phyloP scores from a whole-genome alignment of 2,329 filamentous ascomycete species.

The Phyllachora maydis region DNA sequence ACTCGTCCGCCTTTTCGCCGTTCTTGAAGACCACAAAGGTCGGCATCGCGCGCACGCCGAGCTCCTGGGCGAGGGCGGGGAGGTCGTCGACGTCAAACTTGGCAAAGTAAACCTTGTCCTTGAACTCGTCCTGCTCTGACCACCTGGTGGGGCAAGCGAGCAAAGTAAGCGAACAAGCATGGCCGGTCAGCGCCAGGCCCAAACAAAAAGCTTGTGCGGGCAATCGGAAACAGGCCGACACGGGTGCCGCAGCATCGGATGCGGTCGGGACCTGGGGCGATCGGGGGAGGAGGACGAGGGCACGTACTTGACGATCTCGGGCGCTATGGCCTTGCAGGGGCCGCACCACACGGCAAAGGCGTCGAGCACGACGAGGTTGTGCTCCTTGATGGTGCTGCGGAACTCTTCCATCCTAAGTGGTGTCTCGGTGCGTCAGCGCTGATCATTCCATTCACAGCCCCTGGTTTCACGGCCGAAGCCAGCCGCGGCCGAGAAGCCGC shows the following conservation, averaged over 20 bases:
- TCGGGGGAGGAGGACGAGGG: slow-evolving; percentile 1
- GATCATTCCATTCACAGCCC: background rate
- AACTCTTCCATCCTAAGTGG: slow-evolving; percentile 7
- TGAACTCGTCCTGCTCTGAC: slow-evolving; percentile 33
- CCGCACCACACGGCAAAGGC: slow-evolving; percentile 85
- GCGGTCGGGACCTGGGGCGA: slow-evolving; percentile 6
- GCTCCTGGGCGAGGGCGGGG: slow-evolving; percentile 52
- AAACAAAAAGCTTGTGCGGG: background rate
- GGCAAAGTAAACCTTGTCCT: slow-evolving; percentile 46
- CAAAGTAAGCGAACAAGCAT: background rate
- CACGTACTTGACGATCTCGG: slow-evolving; percentile 44
- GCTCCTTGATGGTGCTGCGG: slow-evolving; percentile 15
- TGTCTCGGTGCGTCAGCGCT: slow-evolving; percentile 1
- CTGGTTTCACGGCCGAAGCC: background rate
- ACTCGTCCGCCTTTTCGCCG: slow-evolving; percentile 48
- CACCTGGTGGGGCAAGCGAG: slow-evolving; percentile 24
- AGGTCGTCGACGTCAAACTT: slow-evolving; percentile 84
- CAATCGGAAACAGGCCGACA: background rate
- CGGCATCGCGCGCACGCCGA: slow-evolving; percentile 78
- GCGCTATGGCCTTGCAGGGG: slow-evolving; percentile 82
- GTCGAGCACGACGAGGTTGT: slow-evolving; percentile 53
- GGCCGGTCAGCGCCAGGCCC: background rate
- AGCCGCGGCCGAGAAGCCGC: background rate
- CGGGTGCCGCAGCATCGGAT: slow-evolving; percentile 3
- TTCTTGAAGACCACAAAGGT: slow-evolving; percentile 75